These are phyloP conservation scores for Blastobotrys serpentis DNA, from an alignment of 1,139 yeast species.

Conservation along the genomic window DNA sequence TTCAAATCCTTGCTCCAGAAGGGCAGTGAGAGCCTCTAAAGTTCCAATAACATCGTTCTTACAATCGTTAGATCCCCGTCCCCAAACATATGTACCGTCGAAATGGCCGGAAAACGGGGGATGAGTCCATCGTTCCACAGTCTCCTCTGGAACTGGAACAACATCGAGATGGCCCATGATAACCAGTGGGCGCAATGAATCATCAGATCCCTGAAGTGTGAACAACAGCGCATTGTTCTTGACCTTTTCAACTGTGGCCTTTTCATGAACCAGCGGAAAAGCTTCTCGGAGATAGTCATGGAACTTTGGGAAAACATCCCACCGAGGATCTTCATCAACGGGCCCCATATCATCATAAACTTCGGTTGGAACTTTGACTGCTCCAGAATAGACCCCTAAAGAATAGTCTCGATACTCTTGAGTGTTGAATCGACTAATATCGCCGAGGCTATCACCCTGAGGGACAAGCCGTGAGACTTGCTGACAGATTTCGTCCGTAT, in stretches of 20 bases:
- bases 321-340: conserved; percentile 39
- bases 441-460: conserved; percentile 17
- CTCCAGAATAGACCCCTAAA: conserved; percentile 40
- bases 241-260: conserved; percentile 52
- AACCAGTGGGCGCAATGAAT: conserved; percentile 57
- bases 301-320: conserved; percentile 48
- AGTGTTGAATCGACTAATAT: conserved; percentile 18
- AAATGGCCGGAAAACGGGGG: conserved; percentile 70
- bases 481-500: conserved; percentile 15
- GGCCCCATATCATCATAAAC: conserved; percentile 55
- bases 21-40: conserved; percentile 56
- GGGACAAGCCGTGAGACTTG: conserved; percentile 23
- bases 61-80: conserved; percentile 67
- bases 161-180: conserved; percentile 80
- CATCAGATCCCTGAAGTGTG: conserved; percentile 58
- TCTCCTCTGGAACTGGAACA: conserved; percentile 67
- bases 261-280: conserved; percentile 55
- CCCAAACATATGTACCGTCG: conserved; percentile 59
- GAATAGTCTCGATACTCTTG: conserved; percentile 24
- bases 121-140: conserved; percentile 61
- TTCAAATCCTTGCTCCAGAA: conserved; percentile 47
- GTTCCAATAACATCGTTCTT: conserved; percentile 58
- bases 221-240: conserved; percentile 65
- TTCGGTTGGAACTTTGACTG: conserved; percentile 62
- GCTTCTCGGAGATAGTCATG: conserved; percentile 55